These are phyloP conservation scores for Kodamaea sp. DNA, from an alignment of 1,139 yeast species.

Conservation along the genomic window DNA sequence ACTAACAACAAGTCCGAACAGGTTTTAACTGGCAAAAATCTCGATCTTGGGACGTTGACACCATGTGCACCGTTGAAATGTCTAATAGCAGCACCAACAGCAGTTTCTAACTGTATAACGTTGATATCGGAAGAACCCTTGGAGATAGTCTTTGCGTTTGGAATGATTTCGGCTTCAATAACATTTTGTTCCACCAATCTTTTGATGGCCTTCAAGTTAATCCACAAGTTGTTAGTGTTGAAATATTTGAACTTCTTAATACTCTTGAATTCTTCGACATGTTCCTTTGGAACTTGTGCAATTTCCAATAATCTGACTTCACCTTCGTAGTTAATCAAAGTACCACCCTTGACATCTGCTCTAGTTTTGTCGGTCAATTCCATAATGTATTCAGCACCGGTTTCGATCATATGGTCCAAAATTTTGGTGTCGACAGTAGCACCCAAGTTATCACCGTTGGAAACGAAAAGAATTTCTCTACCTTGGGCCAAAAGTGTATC, in stretches of 20 bases:
- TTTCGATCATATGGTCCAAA: conserved; percentile 87
- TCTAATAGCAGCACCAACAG: conserved; percentile 98
- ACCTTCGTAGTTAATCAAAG: conserved; percentile 93
- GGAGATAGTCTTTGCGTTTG: conserved; percentile 81
- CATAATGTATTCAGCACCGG: conserved; percentile 93
- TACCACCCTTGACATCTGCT: conserved; percentile 99
- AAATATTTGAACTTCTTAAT: conserved; percentile 97
- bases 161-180: conserved; percentile 89
- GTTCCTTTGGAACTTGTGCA: conserved; percentile 98
- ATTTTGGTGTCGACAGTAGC: conserved; percentile 95
- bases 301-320: conserved; percentile 92
- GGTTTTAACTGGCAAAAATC: conserved; percentile 97
- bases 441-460: conserved; percentile 97
- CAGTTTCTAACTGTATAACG: conserved; percentile 95
- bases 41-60: conserved; percentile 95
- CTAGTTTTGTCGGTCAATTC: conserved; percentile 98
- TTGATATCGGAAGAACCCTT: conserved; percentile 74
- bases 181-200: conserved; percentile 83
- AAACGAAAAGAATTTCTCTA: conserved; percentile 89
- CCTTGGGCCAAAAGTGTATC: conserved; percentile 90
- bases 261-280: conserved; percentile 95
- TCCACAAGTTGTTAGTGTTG: conserved; percentile 98
- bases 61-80: conserved; percentile 96
- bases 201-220: conserved; percentile 89
- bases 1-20: conserved; percentile 92